Evolutionary conservation across 2,329 filamentous ascomycete species (phyloP).

Genomic region (Cladobotryum mycophilum): DNA sequence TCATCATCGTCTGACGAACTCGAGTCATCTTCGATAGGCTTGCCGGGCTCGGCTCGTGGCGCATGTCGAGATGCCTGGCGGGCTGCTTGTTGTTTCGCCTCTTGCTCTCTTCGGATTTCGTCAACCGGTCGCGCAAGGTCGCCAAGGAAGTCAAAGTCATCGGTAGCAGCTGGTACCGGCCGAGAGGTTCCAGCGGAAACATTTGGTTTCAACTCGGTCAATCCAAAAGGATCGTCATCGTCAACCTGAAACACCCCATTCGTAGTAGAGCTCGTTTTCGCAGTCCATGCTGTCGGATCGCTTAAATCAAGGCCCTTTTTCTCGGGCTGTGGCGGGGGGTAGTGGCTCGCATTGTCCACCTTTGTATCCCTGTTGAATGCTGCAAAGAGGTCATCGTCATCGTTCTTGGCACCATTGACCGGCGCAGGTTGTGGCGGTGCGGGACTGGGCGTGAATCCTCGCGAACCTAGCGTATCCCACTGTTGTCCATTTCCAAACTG

Average conservation of each 20-base stretch:
- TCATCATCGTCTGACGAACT: conserved; percentile 40
- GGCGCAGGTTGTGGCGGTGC: conserved; percentile 10
- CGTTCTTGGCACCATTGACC: conserved; percentile 20
- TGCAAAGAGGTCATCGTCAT: conserved; percentile 60
- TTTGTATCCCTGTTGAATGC: conserved; percentile 61
- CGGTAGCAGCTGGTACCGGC: conserved; percentile 28
- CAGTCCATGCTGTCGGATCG: conserved; percentile 48
- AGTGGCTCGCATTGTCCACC: conserved; percentile 61
- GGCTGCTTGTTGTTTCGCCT: conserved; percentile 22
- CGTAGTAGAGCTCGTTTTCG: conserved; percentile 13
- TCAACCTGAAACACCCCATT: conserved; percentile 47
- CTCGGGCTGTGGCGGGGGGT: conserved; percentile 47
- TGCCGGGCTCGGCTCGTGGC: conserved; percentile 46
- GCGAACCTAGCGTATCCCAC: conserved; percentile 65
- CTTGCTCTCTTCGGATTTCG: conserved; percentile 48
- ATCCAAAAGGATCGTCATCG: conserved; percentile 84
- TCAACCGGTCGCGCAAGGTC: conserved; percentile 60
- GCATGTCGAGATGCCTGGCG: conserved; percentile 17
- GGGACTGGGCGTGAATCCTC: conserved; percentile 36
- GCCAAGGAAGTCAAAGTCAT: conserved; percentile 61
- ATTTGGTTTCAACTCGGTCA: conserved; percentile 54
- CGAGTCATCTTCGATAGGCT: conserved; percentile 47
- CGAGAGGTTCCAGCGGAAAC: conserved; percentile 19
- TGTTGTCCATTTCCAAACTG: conserved; percentile 73
- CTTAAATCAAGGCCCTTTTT: conserved; percentile 44